Percentiles rank a stretch among this genome's conserved stretches.
These are phyloP conservation scores for Annona squamosa DNA, from an alignment of 164 flowering plant genomes.

Conservation along the genomic window DNA sequence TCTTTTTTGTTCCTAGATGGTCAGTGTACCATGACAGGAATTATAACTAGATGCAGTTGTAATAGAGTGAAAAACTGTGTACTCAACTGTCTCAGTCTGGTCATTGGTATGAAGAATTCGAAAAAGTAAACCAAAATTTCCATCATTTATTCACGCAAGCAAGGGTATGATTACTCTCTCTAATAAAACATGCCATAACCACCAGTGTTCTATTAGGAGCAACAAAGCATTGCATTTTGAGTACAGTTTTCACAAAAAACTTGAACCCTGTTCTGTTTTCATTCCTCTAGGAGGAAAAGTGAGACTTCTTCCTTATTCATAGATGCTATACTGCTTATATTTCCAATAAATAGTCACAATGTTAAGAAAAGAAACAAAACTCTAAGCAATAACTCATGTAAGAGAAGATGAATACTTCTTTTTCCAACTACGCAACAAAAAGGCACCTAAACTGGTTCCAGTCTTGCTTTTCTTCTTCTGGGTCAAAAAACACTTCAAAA, in stretches of 20 bases:
- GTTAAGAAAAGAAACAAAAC: not conserved
- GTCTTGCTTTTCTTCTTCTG: too few relatives aligned
- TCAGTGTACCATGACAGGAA: conserved; percentile 4
- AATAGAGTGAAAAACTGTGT: too few relatives aligned
- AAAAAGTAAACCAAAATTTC: too few relatives aligned
- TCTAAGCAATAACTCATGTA: not conserved
- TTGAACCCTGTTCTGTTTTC: not conserved
- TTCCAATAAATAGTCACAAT: not conserved
- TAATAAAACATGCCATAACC: too few relatives aligned
- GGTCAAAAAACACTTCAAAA: not conserved
- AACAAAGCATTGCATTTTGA: too few relatives aligned
- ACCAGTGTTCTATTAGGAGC: too few relatives aligned
- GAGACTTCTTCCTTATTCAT: not conserved
- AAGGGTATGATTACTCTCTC: too few relatives aligned
- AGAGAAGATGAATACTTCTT: not conserved
- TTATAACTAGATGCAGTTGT: not conserved
- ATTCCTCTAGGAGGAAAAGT: not conserved
- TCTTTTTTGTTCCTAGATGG: not conserved
- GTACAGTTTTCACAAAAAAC: not conserved
- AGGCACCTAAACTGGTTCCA: too few relatives aligned
- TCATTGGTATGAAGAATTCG: too few relatives aligned
- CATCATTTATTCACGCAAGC: too few relatives aligned
- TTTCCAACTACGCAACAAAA: too few relatives aligned
- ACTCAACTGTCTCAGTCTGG: too few relatives aligned
- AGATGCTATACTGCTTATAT: not conserved